phyloP scores from a whole-genome alignment of 176 grass and related monocot species.

The Raddia distichophylla region DNA sequence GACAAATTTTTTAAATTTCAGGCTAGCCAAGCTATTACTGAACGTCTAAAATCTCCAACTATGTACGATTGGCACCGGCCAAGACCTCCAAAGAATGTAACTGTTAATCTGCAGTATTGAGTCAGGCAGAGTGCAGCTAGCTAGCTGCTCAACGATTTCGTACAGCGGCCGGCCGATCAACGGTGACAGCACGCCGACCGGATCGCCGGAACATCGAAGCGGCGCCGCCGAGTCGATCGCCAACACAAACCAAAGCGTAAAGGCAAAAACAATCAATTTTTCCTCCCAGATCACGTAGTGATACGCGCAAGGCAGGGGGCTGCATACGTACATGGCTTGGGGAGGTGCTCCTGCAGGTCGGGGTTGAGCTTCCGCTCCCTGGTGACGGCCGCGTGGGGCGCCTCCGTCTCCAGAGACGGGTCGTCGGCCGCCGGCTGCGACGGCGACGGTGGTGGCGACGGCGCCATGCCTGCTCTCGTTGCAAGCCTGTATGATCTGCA shows the following conservation, averaged over 20 bases:
- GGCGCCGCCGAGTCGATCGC: no score
- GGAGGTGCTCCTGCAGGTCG: slow-evolving; percentile 53
- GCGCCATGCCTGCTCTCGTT: slow-evolving; percentile 26
- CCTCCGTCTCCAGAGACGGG: slow-evolving; percentile 49
- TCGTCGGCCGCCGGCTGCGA: neutral
- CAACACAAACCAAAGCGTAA: neutral
- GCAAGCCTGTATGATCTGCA: slow-evolving; percentile 28
- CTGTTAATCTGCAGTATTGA: no score
- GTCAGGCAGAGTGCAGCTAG: neutral
- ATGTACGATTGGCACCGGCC: no score
- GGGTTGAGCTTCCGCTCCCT: slow-evolving; percentile 59
- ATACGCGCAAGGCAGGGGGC: neutral
- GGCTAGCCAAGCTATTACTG: no score
- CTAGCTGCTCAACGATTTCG: neutral
- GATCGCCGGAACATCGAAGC: neutral
- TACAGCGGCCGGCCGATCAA: neutral
- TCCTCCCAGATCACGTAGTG: neutral
- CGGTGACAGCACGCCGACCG: neutral
- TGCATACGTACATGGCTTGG: slow-evolving; percentile 60
- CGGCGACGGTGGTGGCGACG: neutral
- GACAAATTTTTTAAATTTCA: no score
- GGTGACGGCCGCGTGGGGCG: slow-evolving; percentile 50
- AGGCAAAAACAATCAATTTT: neutral
- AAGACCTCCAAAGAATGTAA: no score
- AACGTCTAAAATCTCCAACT: no score